phyloP scores from a whole-genome alignment of 768 basidiomycete genomes.

The Pluteus cervinus region DNA sequence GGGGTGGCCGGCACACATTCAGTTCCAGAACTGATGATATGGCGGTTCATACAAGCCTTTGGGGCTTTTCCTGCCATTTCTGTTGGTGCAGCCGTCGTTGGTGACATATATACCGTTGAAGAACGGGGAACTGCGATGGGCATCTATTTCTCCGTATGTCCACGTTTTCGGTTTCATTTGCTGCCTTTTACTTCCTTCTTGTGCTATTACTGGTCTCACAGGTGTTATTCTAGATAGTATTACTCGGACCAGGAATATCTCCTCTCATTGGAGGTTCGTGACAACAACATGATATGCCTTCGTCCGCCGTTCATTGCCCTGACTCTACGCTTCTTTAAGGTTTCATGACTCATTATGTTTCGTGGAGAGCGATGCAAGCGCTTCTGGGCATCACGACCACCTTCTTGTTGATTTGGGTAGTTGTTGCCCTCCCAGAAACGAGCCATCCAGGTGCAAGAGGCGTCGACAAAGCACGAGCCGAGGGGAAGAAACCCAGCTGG shows the following conservation, averaged over 20 bases:
- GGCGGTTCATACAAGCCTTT: conserved; percentile 60
- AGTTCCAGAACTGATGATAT: conserved; percentile 45
- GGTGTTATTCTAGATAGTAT: conserved; percentile 30
- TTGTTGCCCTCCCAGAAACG: conserved; percentile 57
- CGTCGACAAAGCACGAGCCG: conserved; percentile 36
- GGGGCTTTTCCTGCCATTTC: conserved; percentile 53
- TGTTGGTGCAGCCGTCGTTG: conserved; percentile 56
- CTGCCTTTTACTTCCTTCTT: too few species aligned
- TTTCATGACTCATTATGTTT: conserved; percentile 48
- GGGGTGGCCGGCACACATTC: conserved; percentile 46
- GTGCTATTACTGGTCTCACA: too few species aligned
- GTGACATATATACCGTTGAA: conserved; percentile 62
- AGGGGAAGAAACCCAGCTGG: conserved; percentile 21
- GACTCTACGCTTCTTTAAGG: conserved; percentile 24
- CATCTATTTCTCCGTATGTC: conserved; percentile 44
- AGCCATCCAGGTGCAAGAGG: conserved; percentile 54
- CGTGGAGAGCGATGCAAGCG: conserved; percentile 60
- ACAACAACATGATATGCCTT: background rate
- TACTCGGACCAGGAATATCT: conserved; percentile 57
- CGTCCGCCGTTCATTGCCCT: too few species aligned
- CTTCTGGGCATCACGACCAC: conserved; percentile 35
- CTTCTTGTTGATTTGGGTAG: conserved; percentile 31
- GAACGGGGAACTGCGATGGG: conserved; percentile 58
- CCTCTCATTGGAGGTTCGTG: conserved; percentile 49
- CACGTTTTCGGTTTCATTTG: background rate